Conservation (phyloP, 768 basidiomycete genomes). For the Amanita jacksonii region DNA sequence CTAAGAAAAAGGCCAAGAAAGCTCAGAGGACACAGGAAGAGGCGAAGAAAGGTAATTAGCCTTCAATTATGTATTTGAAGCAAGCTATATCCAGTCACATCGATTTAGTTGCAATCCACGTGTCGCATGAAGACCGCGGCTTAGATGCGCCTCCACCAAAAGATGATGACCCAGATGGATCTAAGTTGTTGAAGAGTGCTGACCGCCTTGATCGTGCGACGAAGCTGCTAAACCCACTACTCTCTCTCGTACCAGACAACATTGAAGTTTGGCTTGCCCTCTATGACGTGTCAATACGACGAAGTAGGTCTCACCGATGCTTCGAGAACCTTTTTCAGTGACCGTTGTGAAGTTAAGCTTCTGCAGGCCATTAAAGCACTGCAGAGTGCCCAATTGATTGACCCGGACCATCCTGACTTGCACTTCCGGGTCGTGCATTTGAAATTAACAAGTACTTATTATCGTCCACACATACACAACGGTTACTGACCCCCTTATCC, state of each 20-base stretch:
- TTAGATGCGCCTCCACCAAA: slow-evolving; percentile 44
- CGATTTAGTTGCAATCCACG: not conserved
- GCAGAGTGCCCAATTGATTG: slow-evolving; percentile 40
- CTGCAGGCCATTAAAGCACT: slow-evolving; percentile 72
- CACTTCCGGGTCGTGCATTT: slow-evolving; percentile 66
- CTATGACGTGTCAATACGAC: slow-evolving; percentile 77
- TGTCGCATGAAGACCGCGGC: slow-evolving; percentile 52
- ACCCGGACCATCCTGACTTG: slow-evolving; percentile 52
- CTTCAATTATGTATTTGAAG: slow-evolving; percentile 1
- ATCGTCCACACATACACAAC: too few species aligned
- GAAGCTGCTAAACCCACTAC: slow-evolving; percentile 59
- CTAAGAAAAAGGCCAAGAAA: slow-evolving; percentile 82
- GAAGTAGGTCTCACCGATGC: slow-evolving; percentile 40
- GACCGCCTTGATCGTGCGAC: slow-evolving; percentile 70
- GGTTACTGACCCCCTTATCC: too few species aligned
- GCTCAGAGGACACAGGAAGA: slow-evolving; percentile 60
- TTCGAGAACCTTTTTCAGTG: not conserved
- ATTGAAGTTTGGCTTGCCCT: slow-evolving; percentile 64
- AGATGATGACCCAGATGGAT: slow-evolving; percentile 82
- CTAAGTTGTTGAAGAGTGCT: slow-evolving; percentile 49
- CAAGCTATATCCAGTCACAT: not conserved
- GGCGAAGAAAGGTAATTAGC: slow-evolving; percentile 52
- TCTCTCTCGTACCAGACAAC: slow-evolving; percentile 37
- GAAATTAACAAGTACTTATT: slow-evolving; percentile 37
- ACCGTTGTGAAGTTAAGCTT: slow-evolving; percentile 50